These are phyloP conservation scores for Gynostemma pentaphyllum DNA, from an alignment of 306 rosid genomes.

Conservation along the genomic window DNA sequence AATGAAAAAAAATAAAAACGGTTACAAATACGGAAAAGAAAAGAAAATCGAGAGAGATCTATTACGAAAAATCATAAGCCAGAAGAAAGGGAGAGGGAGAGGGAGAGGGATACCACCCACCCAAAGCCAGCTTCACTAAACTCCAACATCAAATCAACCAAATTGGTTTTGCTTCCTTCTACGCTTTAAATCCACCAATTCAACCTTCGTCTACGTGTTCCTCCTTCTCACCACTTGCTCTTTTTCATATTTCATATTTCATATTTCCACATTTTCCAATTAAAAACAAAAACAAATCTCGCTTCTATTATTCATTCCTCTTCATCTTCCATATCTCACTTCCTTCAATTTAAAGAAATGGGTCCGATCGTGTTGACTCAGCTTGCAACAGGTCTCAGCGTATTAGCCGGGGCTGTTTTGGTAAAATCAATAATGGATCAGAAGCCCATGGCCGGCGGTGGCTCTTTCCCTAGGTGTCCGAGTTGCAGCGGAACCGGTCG, in stretches of 20 bases:
- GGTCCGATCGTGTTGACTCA: conserved; percentile 61
- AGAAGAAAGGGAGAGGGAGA: background rate
- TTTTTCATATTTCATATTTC: background rate
- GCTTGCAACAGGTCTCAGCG: conserved; percentile 77
- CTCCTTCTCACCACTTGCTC: conserved; percentile 9
- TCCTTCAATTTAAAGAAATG: conserved; percentile 13
- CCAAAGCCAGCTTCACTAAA: background rate
- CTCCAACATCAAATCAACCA: no score
- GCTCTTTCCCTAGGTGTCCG: conserved; percentile 61
- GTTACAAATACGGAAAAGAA: no score
- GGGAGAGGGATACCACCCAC: background rate
- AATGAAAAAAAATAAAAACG: no score
- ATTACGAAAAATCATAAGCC: background rate
- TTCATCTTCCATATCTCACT: background rate
- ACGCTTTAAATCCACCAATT: background rate
- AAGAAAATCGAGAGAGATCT: background rate
- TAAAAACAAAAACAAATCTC: background rate
- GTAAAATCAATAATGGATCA: conserved; percentile 72
- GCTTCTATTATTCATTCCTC: background rate
- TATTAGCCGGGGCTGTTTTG: conserved; percentile 71
- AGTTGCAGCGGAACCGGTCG: conserved; percentile 83
- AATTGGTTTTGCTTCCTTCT: background rate
- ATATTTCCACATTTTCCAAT: background rate
- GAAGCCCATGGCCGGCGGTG: conserved; percentile 87
- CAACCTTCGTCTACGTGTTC: conserved; percentile 2